These are phyloP conservation scores for Vachellia pachyceras DNA, from an alignment of 306 rosid genomes.

Conservation along the genomic window DNA sequence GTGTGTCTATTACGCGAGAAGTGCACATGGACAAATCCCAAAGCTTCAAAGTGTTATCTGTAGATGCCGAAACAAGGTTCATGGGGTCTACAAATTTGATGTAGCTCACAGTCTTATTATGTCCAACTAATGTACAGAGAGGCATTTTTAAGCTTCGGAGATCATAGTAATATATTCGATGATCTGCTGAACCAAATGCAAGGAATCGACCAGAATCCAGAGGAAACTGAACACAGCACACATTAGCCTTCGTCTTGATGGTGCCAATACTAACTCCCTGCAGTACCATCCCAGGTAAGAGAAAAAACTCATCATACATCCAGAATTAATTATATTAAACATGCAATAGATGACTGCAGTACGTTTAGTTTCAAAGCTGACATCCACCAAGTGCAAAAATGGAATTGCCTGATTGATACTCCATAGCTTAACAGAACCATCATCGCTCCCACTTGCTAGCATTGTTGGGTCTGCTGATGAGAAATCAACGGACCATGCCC, in stretches of 20 bases:
- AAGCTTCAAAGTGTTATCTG: slow-evolving; percentile 90
- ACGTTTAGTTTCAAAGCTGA: slow-evolving; percentile 98
- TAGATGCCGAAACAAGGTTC: slow-evolving; percentile 86
- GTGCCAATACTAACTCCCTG: slow-evolving; percentile 94
- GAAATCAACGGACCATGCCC: slow-evolving; percentile 96
- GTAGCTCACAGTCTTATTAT: slow-evolving; percentile 90
- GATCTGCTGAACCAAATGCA: slow-evolving; percentile 98
- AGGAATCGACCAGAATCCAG: slow-evolving; percentile 78
- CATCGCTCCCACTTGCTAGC: slow-evolving; percentile 97
- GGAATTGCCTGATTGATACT: slow-evolving; percentile 99
- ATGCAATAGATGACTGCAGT: slow-evolving; percentile 85
- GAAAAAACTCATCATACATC: slow-evolving; percentile 83
- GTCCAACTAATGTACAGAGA: slow-evolving; percentile 84
- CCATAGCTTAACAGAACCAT: slow-evolving; percentile 97
- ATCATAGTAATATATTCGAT: slow-evolving; percentile 86
- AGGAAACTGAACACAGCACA: slow-evolving; percentile 96
- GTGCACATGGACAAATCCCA: slow-evolving; percentile 90
- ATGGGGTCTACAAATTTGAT: slow-evolving; percentile 76
- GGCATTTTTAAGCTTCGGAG: slow-evolving; percentile 78
- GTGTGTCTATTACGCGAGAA: slow-evolving; percentile 83
- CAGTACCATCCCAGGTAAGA: slow-evolving; percentile 79
- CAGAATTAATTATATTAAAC: slow-evolving; percentile 53
- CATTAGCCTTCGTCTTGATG: slow-evolving; percentile 93
- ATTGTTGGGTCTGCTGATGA: slow-evolving; percentile 94
- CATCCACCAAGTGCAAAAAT: slow-evolving; percentile 96